These are phyloP conservation scores for Colletotrichum spinosum DNA, from an alignment of 2,329 filamentous ascomycete species.

Conservation along the genomic window DNA sequence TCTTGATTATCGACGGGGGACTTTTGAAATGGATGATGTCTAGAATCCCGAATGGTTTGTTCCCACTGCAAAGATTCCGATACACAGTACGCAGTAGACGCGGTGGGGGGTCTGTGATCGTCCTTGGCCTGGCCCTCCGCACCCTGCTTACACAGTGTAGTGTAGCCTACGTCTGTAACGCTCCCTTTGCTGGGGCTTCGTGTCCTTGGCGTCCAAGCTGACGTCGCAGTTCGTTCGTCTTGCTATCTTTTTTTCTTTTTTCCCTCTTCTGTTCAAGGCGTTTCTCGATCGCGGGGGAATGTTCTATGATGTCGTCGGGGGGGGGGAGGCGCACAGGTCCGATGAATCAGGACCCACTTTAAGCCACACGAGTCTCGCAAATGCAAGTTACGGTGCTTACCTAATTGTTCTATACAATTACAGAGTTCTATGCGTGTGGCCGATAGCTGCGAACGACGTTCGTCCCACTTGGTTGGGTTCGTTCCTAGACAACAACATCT, in stretches of 20 bases:
- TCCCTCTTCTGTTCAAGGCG: no score
- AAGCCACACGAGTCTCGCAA: no score
- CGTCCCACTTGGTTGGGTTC: slow-evolving; percentile 9
- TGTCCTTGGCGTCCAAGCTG: no score
- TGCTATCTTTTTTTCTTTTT: no score
- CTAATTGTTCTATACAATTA: background rate
- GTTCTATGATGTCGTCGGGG: slow-evolving; percentile 3
- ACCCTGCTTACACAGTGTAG: no score
- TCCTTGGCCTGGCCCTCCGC: background rate
- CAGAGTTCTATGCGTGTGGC: background rate
- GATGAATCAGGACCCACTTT: no score
- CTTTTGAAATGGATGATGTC: no score
- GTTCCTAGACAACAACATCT: background rate
- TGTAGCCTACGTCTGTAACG: no score
- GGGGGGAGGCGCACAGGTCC: background rate
- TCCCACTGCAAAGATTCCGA: background rate
- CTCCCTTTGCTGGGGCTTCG: no score
- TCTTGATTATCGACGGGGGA: no score
- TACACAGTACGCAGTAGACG: background rate
- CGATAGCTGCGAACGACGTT: background rate
- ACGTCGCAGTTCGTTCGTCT: no score
- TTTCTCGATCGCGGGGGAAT: slow-evolving; percentile 6
- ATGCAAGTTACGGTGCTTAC: background rate
- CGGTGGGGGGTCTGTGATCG: slow-evolving; percentile 17
- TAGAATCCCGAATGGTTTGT: no score